Evolutionary conservation across 2,329 filamentous ascomycete species (phyloP), one percentile per base, ranked within the genome.

Genomic region (Diaporthe vaccinii): DNA sequence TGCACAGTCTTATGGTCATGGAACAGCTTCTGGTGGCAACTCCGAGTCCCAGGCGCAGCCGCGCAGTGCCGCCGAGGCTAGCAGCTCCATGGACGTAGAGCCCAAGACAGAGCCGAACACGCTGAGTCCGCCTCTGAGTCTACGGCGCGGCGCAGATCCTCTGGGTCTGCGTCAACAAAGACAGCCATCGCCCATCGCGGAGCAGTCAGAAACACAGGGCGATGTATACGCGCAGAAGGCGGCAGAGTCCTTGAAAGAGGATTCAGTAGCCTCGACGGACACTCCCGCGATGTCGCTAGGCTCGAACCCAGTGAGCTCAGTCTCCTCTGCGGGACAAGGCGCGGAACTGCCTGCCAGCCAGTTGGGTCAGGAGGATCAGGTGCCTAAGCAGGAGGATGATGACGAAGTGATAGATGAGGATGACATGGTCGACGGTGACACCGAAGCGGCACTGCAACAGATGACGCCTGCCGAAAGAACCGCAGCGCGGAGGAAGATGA

Each of bases 401-500:
- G 89, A 90, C 1, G 86, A 89, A 10, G 82, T 87, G 12, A 79
- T 88, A 25, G 90, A 92, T 7, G 90, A 92, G 39, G 90, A 92
- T 55, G 89, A 90, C 36, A 88, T 89, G 85, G 79, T 87, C 51
- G 89, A 91, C 55, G 86, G 80, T 25, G 86, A 87, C 1, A 85
- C 84, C 44, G 87, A 88, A 55, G 80, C 57, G 76, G 82, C 82
- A n/a, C 80, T 80, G n/a, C 84, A 83, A 59, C 85, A 87, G 46
- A 89, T 88, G 79, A 91, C 87, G 12, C 87, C 87, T 31, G 90
- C 90, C 41, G 91, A 92, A 81, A 87, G 88, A 74, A 87, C 87
- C 49, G 91, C 87, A 74, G 90, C 87, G 79, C 85, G 89, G 71
- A 88, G 89, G 77, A 93, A 93, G 82, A 93, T 92, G 94, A 96